Evolutionary conservation across 2,329 filamentous ascomycete species (phyloP).

Genomic region (Colletotrichum tofieldiae): DNA sequence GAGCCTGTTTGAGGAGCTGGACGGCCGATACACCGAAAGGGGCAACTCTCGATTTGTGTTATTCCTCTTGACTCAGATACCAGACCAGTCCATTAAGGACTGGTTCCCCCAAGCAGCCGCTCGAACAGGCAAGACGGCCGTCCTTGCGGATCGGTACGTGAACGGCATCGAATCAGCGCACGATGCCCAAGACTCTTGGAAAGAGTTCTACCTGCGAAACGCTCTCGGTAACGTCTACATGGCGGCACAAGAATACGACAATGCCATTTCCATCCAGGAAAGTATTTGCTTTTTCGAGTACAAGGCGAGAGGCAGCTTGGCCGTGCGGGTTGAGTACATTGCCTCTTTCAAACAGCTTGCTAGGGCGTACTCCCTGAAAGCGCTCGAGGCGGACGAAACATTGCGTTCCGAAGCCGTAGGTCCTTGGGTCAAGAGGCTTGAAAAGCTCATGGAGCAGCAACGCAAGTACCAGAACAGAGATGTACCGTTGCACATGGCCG

Average conservation of each 20-base stretch:
- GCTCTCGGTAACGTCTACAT: conserved; percentile 54
- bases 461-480: conserved; percentile 56
- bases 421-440: conserved; percentile 54
- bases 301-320: conserved; percentile 57
- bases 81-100: conserved; percentile 53
- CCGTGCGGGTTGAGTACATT: conserved; percentile 57
- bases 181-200: conserved; percentile 54
- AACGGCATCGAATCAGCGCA: conserved; percentile 53
- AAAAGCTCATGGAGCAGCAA: conserved; percentile 56
- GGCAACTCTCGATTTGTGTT: conserved; percentile 51
- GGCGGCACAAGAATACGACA: conserved; percentile 54
- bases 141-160: conserved; percentile 51
- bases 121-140: conserved; percentile 51
- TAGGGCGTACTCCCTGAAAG: conserved; percentile 50
- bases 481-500: conserved; percentile 58
- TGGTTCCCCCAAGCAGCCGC: conserved; percentile 60
- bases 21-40: conserved; percentile 47
- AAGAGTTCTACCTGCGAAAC: conserved; percentile 56
- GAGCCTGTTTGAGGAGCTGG: conserved; percentile 53
- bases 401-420: conserved; percentile 47
- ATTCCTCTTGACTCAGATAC: conserved; percentile 53
- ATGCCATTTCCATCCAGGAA: conserved; percentile 55
- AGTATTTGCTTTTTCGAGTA: conserved; percentile 56
- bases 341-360: conserved; percentile 59
- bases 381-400: conserved; percentile 31